A percentile compares a stretch with the other conserved stretches of the same genome.
These are phyloP conservation scores for Microdochium bolleyi DNA, from an alignment of 2,329 filamentous ascomycete genomes.

Conservation along the genomic window DNA sequence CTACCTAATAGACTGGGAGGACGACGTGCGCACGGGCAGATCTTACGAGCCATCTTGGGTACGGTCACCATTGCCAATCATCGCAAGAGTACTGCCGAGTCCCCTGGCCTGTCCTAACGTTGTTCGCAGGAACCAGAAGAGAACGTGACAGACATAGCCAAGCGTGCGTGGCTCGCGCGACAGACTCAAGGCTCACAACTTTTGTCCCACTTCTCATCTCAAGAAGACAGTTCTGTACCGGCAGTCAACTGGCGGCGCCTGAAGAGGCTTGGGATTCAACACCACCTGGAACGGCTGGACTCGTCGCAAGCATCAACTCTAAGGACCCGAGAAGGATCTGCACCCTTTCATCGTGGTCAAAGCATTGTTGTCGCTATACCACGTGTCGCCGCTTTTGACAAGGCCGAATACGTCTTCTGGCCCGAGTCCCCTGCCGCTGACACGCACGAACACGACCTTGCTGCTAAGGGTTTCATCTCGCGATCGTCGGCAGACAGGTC, in stretches of 20 bases:
- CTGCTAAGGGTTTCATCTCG: background rate
- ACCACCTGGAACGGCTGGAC: background rate
- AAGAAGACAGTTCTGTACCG: background rate
- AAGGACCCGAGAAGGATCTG: background rate
- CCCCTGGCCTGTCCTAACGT: background rate
- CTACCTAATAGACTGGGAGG: constrained; percentile 52
- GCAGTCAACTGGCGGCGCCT: background rate
- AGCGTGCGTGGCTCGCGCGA: constrained; percentile 13
- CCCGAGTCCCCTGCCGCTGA: background rate
- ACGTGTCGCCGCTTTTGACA: background rate
- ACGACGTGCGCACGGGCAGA: constrained; percentile 38
- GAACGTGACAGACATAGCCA: constrained; percentile 14
- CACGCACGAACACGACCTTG: background rate
- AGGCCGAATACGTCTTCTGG: background rate
- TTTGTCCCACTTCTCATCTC: background rate
- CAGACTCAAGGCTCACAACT: constrained; percentile 6
- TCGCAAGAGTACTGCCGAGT: background rate
- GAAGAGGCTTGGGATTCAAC: background rate
- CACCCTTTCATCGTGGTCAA: background rate
- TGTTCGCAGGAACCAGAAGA: constrained; percentile 14
- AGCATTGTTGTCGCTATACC: background rate
- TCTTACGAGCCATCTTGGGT: constrained; percentile 45
- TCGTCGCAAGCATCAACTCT: background rate
- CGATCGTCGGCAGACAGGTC: background rate
- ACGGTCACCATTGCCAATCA: constrained; percentile 7